Evolutionary conservation across 371 early-diverging fungal genomes (phyloP).

Genomic region (Rhizomucor miehei): DNA sequence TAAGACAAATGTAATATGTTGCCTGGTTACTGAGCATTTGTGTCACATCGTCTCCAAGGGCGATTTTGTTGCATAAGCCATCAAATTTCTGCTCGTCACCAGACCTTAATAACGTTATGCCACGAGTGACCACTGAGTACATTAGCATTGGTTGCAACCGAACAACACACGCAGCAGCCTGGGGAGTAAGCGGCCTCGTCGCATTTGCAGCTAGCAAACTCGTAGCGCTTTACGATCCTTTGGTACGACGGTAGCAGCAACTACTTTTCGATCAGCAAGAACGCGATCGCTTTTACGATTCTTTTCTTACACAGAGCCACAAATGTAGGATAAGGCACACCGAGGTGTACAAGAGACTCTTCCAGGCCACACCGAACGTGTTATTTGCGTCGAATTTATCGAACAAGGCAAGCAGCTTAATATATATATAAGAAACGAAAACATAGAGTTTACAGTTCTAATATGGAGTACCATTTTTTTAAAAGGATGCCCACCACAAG

Average conservation of each 20-base stretch:
- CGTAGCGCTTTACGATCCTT: slow-evolving; percentile 74
- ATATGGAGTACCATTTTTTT: not conserved
- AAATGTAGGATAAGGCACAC: slow-evolving; percentile 34
- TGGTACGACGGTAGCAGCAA: slow-evolving; percentile 47
- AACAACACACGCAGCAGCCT: slow-evolving; percentile 65
- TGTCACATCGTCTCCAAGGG: too few species aligned
- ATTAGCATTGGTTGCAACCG: slow-evolving; percentile 72
- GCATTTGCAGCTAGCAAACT: slow-evolving; percentile 74
- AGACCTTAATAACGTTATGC: not conserved
- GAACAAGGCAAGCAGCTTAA: slow-evolving; percentile 42
- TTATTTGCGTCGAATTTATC: slow-evolving; percentile 77
- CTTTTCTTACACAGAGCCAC: not conserved
- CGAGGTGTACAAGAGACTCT: slow-evolving; percentile 66
- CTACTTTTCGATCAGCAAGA: too few species aligned
- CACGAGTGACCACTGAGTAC: slow-evolving; percentile 45
- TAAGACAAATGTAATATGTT: too few species aligned
- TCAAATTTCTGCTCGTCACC: too few species aligned
- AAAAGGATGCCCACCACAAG: slow-evolving; percentile 7
- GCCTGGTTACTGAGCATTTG: too few species aligned
- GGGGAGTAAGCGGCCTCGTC: slow-evolving; percentile 62
- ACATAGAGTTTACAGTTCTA: too few species aligned
- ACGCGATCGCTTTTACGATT: too few species aligned
- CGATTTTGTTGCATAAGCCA: too few species aligned
- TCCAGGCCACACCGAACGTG: slow-evolving; percentile 77
- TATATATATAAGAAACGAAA: not conserved